Conservation (phyloP, 2,329 filamentous ascomycete species). For the Sporothrix brunneoviolacea region DNA sequence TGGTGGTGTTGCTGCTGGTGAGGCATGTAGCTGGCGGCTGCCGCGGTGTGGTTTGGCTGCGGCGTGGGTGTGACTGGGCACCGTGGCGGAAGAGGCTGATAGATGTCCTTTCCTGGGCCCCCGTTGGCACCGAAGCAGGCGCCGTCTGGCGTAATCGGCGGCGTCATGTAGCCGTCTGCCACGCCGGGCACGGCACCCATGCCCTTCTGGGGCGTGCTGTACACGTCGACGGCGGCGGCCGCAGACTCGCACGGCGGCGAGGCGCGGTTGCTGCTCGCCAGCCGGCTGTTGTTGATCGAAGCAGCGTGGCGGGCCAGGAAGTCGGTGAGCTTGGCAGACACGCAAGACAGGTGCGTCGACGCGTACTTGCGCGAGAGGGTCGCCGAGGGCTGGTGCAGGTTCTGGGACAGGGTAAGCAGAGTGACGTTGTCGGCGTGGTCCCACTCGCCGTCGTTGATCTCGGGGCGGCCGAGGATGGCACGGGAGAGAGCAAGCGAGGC, state of each 20-base stretch:
- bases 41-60: constrained; percentile 35
- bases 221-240: constrained; percentile 53
- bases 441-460: constrained; percentile 72
- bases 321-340: constrained; percentile 49
- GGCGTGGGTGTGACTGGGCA: constrained; percentile 60
- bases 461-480: constrained; percentile 75
- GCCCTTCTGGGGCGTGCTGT: constrained; percentile 73
- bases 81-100: constrained; percentile 40
- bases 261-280: constrained; percentile 21
- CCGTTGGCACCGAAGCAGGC: constrained; percentile 44
- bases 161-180: constrained; percentile 72
- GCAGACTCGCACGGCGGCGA: constrained; percentile 53
- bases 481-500: constrained; percentile 79
- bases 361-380: constrained; percentile 56
- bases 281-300: constrained; percentile 18
- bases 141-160: constrained; percentile 76
- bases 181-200: constrained; percentile 55
- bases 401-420: constrained; percentile 51
- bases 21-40: constrained; percentile 21
- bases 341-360: constrained; percentile 44
- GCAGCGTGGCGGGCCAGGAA: constrained; percentile 55
- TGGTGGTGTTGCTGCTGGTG: constrained; percentile 28
- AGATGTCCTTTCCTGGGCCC: constrained; percentile 39
- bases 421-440: constrained; percentile 64
- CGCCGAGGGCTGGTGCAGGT: constrained; percentile 52